Base-by-base conservation (phyloP, 352 stramenopile genomes). In the Globisporangium heterothallicum region DNA sequence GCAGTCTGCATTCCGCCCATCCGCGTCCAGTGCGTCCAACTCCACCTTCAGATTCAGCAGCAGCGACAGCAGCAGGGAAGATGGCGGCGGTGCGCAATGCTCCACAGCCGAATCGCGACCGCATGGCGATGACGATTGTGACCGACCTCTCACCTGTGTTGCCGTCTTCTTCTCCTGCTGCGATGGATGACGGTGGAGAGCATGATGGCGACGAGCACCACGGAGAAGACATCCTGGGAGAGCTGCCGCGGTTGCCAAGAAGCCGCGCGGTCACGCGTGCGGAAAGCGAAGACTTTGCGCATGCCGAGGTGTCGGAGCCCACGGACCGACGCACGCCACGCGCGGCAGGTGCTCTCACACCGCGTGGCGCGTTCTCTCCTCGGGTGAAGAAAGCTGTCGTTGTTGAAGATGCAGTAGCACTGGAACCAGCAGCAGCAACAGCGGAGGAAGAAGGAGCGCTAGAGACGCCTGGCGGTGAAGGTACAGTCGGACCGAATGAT, bases 271-370 rank as follows among this genome's bases (percentile, higher is more conserved):
- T 88, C 24, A 83, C 74, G 13, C 49, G 64, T 27, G 78, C 72
- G 27, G 78, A 88, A 57, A 74, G 57, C 7, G 78, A 83, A 49
- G 78, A 88, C 66, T 88, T 88, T 36, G 78, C 72, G 14, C 63
- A 66, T 14, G 74, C 77, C 9, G 56, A 74, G 53, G 62, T 53
- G 25, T 19, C 70, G 61, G 22, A 61, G 59, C 54, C 18, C 12
- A 38, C 21, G 16, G 42, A 40, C 19, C 35, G 34, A 25, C 42
- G 43, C 4, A 41, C 36, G 22, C 24, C 19, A 0, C 14, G 26
- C 19, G 27, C 46, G 19, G 47, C 21, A 25, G 42, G 30, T 8
- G 25, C 40, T 32, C 41, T 19, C 18, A 56, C 49, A 29, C 58
- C 49, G 10, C 45, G 56, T 16, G 49, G 64, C n/a, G 45, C 42